Conservation (phyloP, 768 basidiomycete genomes). For the Macrolepiota dolichaula region DNA sequence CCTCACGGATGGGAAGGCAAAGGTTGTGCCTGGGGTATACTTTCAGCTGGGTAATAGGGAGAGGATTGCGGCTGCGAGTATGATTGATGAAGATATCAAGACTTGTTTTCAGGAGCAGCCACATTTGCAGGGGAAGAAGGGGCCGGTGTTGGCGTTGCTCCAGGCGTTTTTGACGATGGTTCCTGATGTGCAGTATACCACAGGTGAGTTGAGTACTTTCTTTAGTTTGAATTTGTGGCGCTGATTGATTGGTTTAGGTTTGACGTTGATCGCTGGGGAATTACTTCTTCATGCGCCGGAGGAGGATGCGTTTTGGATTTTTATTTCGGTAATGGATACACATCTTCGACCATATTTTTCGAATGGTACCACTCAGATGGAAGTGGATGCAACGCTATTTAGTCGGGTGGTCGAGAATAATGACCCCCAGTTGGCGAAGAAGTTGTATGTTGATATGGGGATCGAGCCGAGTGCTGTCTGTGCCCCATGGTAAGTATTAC, state of each 20-base stretch:
- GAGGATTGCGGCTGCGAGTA: conserved; percentile 42
- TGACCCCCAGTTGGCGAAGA: conserved; percentile 60
- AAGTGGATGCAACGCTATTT: conserved; percentile 74
- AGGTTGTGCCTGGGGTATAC: conserved; percentile 47
- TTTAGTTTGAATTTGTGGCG: not conserved
- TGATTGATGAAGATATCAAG: conserved; percentile 57
- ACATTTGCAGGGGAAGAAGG: conserved; percentile 53
- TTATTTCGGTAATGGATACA: conserved; percentile 81
- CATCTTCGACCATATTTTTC: conserved; percentile 81
- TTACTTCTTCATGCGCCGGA: conserved; percentile 74
- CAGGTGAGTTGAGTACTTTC: conserved; percentile 40
- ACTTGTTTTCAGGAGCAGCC: conserved; percentile 54
- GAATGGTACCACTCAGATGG: conserved; percentile 54
- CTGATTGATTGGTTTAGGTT: conserved; percentile 35
- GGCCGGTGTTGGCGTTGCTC: conserved; percentile 52
- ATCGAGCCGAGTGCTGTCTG: conserved; percentile 58
- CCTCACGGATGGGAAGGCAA: conserved; percentile 72
- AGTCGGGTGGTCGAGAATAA: conserved; percentile 62
- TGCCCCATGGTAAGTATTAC: conserved; percentile 52
- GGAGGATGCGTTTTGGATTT: conserved; percentile 91
- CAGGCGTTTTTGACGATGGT: conserved; percentile 86
- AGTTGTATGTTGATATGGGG: conserved; percentile 61
- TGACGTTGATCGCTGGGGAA: conserved; percentile 70
- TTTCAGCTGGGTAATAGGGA: conserved; percentile 30
- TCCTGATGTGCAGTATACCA: conserved; percentile 69